Evolutionary conservation across 192 early-diverging fungal species (phyloP), one percentile per base, ranked within the genome.

Genomic region (Backusella luteola): DNA sequence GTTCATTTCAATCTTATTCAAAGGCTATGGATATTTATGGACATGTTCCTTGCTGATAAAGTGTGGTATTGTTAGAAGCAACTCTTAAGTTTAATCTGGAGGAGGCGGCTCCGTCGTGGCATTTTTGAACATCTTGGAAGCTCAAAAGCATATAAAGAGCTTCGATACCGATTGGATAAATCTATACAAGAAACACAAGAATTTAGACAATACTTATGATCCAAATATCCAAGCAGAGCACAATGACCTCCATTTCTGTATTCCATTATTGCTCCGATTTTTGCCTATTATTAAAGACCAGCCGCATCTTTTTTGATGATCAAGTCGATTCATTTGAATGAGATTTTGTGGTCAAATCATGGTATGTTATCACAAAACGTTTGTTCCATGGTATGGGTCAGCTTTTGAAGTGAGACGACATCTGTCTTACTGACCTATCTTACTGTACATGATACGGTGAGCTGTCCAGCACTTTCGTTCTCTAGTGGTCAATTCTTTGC

Each of bases 291-390:
- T 66, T 66, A 34, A 66, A 66, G 34, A 66, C 63, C 63, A 66
- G 63, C 9, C 63, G 34, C 63, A 66, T 66, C 63, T 66, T 66
- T 66, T 66, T 66, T 32, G 9, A 66, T 66, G 63, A 34, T 66
- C 6, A 34, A 66, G 4, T 66, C 63, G 63, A 66, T 66, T 66
- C 26, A 66, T 69, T 39, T 69, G 68, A 69, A 41, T 69, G 26
- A 21, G 66, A 67, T 35, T 69, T 26, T 35, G 19, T 44, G 23
- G 36, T 44, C 35, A 69, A 41, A 7, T 69, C 26, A 39, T 69
- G 68, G 68, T 3, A 32, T 32, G 2, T 32, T 3, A 32, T 32
- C 2, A 32, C 32, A 32, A 2, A 32, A 32, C 32, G 1, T 32
- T 32, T 32, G 32, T 32, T 32, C 32, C 32, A 32, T 32, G 32